These are phyloP conservation scores for Aspergillus flavus DNA, from an alignment of 2,329 filamentous ascomycete species.

Conservation along the genomic window DNA sequence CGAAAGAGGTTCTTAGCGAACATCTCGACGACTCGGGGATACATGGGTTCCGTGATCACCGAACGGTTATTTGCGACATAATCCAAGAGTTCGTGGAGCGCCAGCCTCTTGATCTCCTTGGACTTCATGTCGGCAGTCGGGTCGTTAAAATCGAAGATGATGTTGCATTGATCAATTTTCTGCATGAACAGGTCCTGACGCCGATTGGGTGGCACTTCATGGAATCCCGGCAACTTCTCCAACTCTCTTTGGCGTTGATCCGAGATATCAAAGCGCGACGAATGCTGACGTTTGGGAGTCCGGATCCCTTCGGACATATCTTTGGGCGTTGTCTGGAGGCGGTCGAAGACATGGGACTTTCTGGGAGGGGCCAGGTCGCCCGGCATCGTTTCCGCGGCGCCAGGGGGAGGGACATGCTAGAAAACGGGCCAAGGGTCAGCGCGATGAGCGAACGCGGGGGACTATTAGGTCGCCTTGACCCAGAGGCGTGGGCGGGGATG, in stretches of 20 bases:
- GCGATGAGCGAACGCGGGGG: slow-evolving; percentile 1
- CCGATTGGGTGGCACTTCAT: slow-evolving; percentile 92
- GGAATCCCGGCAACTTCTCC: slow-evolving; percentile 96
- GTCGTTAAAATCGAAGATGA: slow-evolving; percentile 99
- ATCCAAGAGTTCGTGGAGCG: slow-evolving; percentile 92
- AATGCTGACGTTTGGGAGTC: slow-evolving; percentile 95
- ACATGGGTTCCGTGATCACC: slow-evolving; percentile 99
- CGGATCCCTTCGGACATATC: slow-evolving; percentile 94
- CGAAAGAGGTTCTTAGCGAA: slow-evolving; percentile 98
- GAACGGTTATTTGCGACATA: slow-evolving; percentile 98
- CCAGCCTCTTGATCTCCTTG: slow-evolving; percentile 97
- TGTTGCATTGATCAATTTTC: slow-evolving; percentile 99
- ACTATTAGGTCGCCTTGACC: background rate
- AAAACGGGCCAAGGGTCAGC: slow-evolving; percentile 8
- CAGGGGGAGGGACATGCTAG: slow-evolving; percentile 88
- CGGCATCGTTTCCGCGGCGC: slow-evolving; percentile 95
- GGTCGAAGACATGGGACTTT: slow-evolving; percentile 87
- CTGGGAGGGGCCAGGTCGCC: slow-evolving; percentile 94
- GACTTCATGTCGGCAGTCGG: slow-evolving; percentile 98
- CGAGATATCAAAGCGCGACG: slow-evolving; percentile 96
- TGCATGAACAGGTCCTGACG: slow-evolving; percentile 98
- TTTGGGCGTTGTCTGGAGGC: slow-evolving; percentile 90
- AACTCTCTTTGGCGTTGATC: slow-evolving; percentile 85
- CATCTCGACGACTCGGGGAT: slow-evolving; percentile 97
- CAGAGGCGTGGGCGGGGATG: background rate